A percentile compares a stretch with the other conserved stretches of the same genome.
Conservation (phyloP, 345 rosid species). For the Boechera retrofracta region DNA sequence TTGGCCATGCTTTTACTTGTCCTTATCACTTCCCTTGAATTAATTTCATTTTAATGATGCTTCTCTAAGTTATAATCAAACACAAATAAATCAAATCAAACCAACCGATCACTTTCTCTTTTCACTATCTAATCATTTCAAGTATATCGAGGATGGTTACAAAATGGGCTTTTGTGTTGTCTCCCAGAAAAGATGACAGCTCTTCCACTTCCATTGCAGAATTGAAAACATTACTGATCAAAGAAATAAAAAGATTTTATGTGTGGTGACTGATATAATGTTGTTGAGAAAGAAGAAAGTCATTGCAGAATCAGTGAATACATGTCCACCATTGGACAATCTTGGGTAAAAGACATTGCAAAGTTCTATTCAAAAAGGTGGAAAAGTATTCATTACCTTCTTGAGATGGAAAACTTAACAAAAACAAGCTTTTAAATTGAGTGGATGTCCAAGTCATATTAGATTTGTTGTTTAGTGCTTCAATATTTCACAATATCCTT, state of each 20-base stretch:
- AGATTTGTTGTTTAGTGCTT: constrained; percentile 5
- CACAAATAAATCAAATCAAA: constrained; percentile 6
- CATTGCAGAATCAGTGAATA: background rate
- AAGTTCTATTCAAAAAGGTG: background rate
- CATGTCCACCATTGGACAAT: constrained; percentile 23
- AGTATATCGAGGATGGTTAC: background rate
- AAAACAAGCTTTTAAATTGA: background rate
- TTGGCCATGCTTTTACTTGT: constrained; percentile 21
- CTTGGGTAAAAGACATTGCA: background rate
- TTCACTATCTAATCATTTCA: background rate
- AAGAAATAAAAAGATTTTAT: background rate
- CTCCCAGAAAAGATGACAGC: constrained; percentile 4
- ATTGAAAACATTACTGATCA: background rate
- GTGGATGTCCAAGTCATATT: constrained; percentile 17
- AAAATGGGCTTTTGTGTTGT: constrained; percentile 1
- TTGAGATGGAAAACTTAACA: too few relatives aligned
- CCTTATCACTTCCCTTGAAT: constrained; percentile 16
- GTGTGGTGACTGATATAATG: background rate
- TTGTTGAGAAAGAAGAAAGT: background rate
- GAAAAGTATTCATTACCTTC: background rate
- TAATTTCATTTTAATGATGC: constrained; percentile 1
- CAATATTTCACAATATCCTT: background rate
- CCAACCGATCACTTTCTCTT: constrained; percentile 23
- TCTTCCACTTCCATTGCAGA: background rate
- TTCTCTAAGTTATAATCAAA: background rate